Percentiles rank a stretch among this genome's conserved stretches.
Conservation (phyloP, 2,329 filamentous ascomycete genomes). For the Xylaria sp. region DNA sequence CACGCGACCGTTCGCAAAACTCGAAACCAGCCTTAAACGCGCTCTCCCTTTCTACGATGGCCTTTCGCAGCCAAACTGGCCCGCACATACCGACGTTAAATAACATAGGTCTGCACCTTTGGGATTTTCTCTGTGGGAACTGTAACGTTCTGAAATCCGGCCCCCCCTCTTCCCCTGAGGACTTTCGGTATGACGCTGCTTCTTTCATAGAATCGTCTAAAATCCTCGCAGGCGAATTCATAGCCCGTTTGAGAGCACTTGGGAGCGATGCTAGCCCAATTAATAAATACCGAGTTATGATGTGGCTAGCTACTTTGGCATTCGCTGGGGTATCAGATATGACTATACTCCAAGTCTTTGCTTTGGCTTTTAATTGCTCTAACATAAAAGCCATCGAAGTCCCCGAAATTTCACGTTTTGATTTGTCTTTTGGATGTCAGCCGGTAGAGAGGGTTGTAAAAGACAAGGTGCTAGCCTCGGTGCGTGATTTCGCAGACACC, state of each 20-base stretch:
- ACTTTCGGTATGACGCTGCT: not conserved
- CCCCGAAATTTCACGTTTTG: not conserved
- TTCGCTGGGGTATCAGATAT: not conserved
- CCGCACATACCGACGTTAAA: not conserved
- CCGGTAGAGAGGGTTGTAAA: not conserved
- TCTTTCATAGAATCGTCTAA: not conserved
- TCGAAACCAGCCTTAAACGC: conserved; percentile 7
- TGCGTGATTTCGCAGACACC: not conserved
- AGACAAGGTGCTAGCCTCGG: not conserved
- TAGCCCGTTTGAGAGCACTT: conserved; percentile 1
- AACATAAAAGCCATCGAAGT: not conserved
- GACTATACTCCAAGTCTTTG: conserved; percentile 6
- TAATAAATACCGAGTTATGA: conserved; percentile 9
- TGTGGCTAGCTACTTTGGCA: conserved; percentile 18
- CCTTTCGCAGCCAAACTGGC: not conserved
- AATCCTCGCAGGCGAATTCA: conserved; percentile 14
- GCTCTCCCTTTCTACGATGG: conserved; percentile 9
- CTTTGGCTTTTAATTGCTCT: not conserved
- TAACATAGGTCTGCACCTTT: not conserved
- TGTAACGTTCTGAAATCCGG: not conserved
- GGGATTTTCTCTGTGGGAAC: not conserved
- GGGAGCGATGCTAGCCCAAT: not conserved
- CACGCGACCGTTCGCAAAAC: conserved; percentile 36
- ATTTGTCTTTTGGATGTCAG: not conserved
- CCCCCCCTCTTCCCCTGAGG: not conserved